phyloP scores from a whole-genome alignment of 352 stramenopile genomes.

The Phytophthora pistaciae region DNA sequence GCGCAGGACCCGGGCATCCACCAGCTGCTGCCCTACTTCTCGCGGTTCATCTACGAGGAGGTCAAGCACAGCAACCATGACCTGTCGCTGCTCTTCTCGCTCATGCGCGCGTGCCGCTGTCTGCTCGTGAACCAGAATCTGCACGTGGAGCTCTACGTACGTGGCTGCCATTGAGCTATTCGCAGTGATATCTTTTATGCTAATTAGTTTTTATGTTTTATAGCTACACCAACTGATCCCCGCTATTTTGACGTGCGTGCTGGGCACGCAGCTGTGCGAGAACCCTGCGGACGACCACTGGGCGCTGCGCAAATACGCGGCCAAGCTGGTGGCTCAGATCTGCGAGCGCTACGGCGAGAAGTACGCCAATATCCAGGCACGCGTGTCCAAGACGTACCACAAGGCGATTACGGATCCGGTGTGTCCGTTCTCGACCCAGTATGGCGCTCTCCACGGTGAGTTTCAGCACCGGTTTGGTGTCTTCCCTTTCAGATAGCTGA shows the following conservation, averaged over 20 bases:
- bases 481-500: background rate
- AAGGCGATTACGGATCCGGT: slow-evolving; percentile 82
- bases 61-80: slow-evolving; percentile 88
- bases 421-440: slow-evolving; percentile 90
- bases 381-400: slow-evolving; percentile 93
- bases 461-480: no score
- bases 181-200: background rate
- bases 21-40: slow-evolving; percentile 91
- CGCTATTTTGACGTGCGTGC: slow-evolving; percentile 93
- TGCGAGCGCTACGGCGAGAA: slow-evolving; percentile 89
- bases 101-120: slow-evolving; percentile 92
- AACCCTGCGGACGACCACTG: slow-evolving; percentile 91
- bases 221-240: slow-evolving; percentile 95
- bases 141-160: slow-evolving; percentile 94
- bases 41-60: slow-evolving; percentile 90
- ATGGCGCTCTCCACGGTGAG: slow-evolving; percentile 92
- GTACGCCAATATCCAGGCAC: slow-evolving; percentile 93
- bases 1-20: slow-evolving; percentile 89
- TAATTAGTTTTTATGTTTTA: background rate
- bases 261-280: slow-evolving; percentile 91
- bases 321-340: slow-evolving; percentile 85
- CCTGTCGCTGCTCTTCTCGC: slow-evolving; percentile 76
- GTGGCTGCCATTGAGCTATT: slow-evolving; percentile 25
- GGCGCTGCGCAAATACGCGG: slow-evolving; percentile 89
- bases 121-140: slow-evolving; percentile 93